Percentiles rank a stretch among this genome's conserved stretches.
Conservation (phyloP, 2,329 filamentous ascomycete genomes). For the Dothidotthia symphoricarpi region DNA sequence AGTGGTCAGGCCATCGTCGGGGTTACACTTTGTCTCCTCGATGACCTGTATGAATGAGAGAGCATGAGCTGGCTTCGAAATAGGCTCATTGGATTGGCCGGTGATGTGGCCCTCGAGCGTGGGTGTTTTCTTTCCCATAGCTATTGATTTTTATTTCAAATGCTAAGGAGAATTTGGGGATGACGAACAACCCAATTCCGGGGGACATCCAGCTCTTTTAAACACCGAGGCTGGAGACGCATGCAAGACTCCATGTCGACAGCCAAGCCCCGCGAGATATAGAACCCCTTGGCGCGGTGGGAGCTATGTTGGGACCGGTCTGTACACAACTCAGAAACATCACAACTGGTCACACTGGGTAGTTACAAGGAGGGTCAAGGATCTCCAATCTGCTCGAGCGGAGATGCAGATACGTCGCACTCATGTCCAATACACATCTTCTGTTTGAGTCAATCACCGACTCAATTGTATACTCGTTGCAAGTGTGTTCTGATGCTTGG, state of each 20-base stretch:
- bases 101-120: slow-evolving; percentile 43
- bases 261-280: slow-evolving; percentile 32
- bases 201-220: slow-evolving; percentile 31
- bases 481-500: too few species aligned
- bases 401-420: too few species aligned
- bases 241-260: slow-evolving; percentile 26
- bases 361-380: slow-evolving; percentile 15
- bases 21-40: slow-evolving; percentile 59
- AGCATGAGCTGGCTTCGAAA: slow-evolving; percentile 63
- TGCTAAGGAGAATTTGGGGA: slow-evolving; percentile 24
- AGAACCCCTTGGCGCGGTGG: slow-evolving; percentile 28
- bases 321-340: slow-evolving; percentile 19
- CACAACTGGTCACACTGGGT: slow-evolving; percentile 25
- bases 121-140: slow-evolving; percentile 41
- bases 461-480: neutral
- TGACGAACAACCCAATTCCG: slow-evolving; percentile 33
- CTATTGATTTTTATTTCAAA: slow-evolving; percentile 22
- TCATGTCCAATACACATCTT: slow-evolving; percentile 1
- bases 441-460: neutral
- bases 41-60: slow-evolving; percentile 55
- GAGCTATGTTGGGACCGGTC: slow-evolving; percentile 26
- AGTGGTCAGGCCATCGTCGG: slow-evolving; percentile 65
- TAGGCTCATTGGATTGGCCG: slow-evolving; percentile 51
- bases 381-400: slow-evolving; percentile 10
- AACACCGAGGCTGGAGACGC: slow-evolving; percentile 19